Evolutionary conservation across 306 rosid genomes (phyloP).

Genomic region (Sesbania bispinosa): DNA sequence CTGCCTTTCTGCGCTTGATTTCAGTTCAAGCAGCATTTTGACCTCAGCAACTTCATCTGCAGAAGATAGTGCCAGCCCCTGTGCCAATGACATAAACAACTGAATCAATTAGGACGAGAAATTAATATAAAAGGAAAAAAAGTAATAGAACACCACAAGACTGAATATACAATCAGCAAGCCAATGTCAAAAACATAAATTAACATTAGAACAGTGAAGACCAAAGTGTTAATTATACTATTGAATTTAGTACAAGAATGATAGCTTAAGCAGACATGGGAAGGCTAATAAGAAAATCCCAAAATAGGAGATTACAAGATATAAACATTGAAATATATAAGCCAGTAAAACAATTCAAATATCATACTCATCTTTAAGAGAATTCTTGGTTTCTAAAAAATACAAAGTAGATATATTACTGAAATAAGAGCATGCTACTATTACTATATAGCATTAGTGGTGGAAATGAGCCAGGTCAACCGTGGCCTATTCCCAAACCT

Average conservation of each 20-base stretch:
- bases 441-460: not conserved
- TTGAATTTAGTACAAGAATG: not conserved
- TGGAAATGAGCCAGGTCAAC: not conserved
- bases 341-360: not conserved
- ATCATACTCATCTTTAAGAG: not conserved
- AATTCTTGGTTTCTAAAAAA: not conserved
- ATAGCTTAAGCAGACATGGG: not conserved
- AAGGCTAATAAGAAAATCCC: not conserved
- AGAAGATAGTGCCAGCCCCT: slow-evolving; percentile 47
- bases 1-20: slow-evolving; percentile 52
- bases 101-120: not conserved
- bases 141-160: not conserved
- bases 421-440: not conserved
- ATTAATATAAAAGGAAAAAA: not conserved
- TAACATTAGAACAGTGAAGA: slow-evolving; percentile 5
- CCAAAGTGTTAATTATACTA: slow-evolving; percentile 3
- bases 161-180: not conserved
- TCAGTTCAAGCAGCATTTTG: slow-evolving; percentile 67
- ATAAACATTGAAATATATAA: not conserved
- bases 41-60: slow-evolving; percentile 55
- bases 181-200: slow-evolving; percentile 5
- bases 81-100: slow-evolving; percentile 26
- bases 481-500: not conserved
- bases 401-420: not conserved
- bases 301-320: not conserved